phyloP scores from a whole-genome alignment of 1,139 yeast species.

The Suhomyces chickasaworum region DNA sequence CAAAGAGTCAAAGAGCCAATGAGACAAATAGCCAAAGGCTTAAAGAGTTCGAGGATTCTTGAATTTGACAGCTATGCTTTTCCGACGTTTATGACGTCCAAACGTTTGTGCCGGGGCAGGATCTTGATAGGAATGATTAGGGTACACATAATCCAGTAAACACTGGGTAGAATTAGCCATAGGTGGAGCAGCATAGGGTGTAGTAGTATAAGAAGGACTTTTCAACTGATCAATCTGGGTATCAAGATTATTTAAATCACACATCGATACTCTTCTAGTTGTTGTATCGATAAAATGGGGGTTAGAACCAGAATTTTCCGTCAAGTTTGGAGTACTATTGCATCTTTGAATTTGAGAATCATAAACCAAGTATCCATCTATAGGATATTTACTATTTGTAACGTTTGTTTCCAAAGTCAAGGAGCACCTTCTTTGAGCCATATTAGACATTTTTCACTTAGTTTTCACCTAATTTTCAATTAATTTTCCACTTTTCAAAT shows the following conservation, averaged over 20 bases:
- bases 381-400: constrained; percentile 23
- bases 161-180: constrained; percentile 9
- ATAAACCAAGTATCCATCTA: constrained; percentile 30
- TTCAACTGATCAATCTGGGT: constrained; percentile 12
- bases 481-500: neutral
- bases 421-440: constrained; percentile 20
- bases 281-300: neutral
- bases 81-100: constrained; percentile 31
- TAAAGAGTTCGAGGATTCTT: constrained; percentile 22
- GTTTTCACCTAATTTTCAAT: no score
- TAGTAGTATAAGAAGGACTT: neutral
- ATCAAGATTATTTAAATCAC: constrained; percentile 28
- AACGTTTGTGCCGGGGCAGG: neutral
- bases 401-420: constrained; percentile 24
- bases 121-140: neutral
- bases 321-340: constrained; percentile 17
- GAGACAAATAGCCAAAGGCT: no score
- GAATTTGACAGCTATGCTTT: constrained; percentile 37
- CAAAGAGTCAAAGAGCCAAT: no score
- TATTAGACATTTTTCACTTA: neutral
- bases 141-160: neutral
- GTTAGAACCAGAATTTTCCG: constrained; percentile 6
- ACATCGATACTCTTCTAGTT: constrained; percentile 22
- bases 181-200: neutral
- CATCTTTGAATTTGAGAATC: constrained; percentile 3